Evolutionary conservation across 352 stramenopile genomes (phyloP).

Genomic region (Phytophthora brassicae): DNA sequence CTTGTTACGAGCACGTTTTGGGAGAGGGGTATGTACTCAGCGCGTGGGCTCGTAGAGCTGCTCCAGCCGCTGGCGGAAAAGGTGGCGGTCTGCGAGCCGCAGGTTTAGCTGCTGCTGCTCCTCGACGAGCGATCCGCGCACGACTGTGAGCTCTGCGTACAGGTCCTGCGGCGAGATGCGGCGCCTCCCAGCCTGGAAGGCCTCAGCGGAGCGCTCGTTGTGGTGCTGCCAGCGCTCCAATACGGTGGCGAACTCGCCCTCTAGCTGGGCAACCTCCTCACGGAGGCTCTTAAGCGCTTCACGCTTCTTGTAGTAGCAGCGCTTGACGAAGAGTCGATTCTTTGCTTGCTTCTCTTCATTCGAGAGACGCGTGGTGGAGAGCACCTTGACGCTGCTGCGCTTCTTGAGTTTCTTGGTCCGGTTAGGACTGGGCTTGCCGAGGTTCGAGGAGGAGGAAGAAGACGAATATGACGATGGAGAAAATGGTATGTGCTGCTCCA

Average conservation of each 20-base stretch:
- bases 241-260: slow-evolving; percentile 37
- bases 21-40: slow-evolving; percentile 24
- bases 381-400: slow-evolving; percentile 28
- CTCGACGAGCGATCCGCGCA: slow-evolving; percentile 41
- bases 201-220: slow-evolving; percentile 31
- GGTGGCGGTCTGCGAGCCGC: slow-evolving; percentile 40
- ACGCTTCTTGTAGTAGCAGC: slow-evolving; percentile 83
- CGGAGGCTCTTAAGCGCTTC: slow-evolving; percentile 44
- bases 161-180: slow-evolving; percentile 36
- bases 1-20: slow-evolving; percentile 25
- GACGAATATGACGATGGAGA: slow-evolving; percentile 27
- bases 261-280: slow-evolving; percentile 41
- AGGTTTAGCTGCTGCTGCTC: slow-evolving; percentile 47
- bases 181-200: slow-evolving; percentile 35
- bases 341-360: slow-evolving; percentile 64
- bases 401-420: slow-evolving; percentile 30
- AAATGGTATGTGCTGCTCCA: slow-evolving; percentile 27
- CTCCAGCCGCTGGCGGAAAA: slow-evolving; percentile 45
- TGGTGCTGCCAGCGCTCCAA: slow-evolving; percentile 34
- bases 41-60: slow-evolving; percentile 46
- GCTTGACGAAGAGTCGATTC: slow-evolving; percentile 75
- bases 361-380: slow-evolving; percentile 36
- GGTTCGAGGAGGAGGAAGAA: slow-evolving; percentile 18
- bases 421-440: slow-evolving; percentile 19
- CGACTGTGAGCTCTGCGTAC: slow-evolving; percentile 45